phyloP scores from a whole-genome alignment of 177 flowering plant species.

The Telopea speciosissima region DNA sequence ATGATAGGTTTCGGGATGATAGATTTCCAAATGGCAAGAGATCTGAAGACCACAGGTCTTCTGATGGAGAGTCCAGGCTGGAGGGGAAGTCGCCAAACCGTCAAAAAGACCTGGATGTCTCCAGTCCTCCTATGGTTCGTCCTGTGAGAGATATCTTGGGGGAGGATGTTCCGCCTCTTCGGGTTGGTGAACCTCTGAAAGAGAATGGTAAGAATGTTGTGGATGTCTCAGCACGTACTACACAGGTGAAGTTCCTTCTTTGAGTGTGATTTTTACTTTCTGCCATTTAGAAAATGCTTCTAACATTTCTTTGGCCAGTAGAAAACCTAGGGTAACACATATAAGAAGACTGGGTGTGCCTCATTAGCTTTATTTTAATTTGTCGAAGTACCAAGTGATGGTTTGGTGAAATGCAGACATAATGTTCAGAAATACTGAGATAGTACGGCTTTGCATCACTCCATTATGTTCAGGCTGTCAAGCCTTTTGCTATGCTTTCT shows the following conservation, averaged over 20 bases:
- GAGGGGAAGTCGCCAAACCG: constrained; percentile 68
- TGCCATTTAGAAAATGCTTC: background rate
- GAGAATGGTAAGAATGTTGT: constrained; percentile 41
- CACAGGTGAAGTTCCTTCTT: constrained; percentile 39
- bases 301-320: background rate
- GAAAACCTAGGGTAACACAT: background rate
- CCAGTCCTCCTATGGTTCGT: constrained; percentile 76
- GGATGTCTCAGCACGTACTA: constrained; percentile 37
- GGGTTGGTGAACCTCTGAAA: constrained; percentile 79
- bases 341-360: background rate
- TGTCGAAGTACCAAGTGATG: background rate
- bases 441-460: background rate
- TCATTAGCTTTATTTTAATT: background rate
- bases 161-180: constrained; percentile 68
- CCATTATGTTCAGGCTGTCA: background rate
- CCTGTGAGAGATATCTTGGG: constrained; percentile 94
- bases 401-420: background rate
- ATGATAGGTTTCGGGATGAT: constrained; percentile 90
- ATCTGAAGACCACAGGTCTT: constrained; percentile 45
- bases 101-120: constrained; percentile 39
- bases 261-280: background rate
- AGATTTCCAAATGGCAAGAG: constrained; percentile 74
- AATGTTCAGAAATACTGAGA: background rate
- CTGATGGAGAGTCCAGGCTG: constrained; percentile 56
- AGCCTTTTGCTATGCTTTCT: background rate